Conservation (phyloP, 805 yeast species). For the Monosporozyma aquatica region DNA sequence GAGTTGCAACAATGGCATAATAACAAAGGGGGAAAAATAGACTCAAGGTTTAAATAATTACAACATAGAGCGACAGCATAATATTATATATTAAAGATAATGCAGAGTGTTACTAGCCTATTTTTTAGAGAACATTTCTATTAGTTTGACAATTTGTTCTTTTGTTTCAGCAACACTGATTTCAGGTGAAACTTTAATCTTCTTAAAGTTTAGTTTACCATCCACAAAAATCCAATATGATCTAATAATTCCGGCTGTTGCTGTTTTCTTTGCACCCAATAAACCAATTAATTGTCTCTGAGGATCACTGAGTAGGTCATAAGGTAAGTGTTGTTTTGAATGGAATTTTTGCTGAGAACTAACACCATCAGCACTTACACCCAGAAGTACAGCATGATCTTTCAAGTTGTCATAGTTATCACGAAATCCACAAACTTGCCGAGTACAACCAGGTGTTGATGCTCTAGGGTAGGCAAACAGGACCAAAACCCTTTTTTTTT, state of each 20-base stretch:
- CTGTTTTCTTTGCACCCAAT: slow-evolving; percentile 77
- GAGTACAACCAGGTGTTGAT: slow-evolving; percentile 92
- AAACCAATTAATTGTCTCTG: slow-evolving; percentile 53
- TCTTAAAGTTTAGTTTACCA: slow-evolving; percentile 48
- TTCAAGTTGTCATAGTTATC: slow-evolving; percentile 41
- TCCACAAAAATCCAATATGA: slow-evolving; percentile 88
- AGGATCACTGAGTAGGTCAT: slow-evolving; percentile 71
- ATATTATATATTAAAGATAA: too few relatives aligned
- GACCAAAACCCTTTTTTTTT: slow-evolving; percentile 38
- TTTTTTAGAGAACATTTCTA: slow-evolving; percentile 7
- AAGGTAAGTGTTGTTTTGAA: slow-evolving; percentile 63
- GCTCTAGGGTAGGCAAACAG: slow-evolving; percentile 84
- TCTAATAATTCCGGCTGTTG: slow-evolving; percentile 62
- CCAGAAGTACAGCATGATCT: slow-evolving; percentile 49
- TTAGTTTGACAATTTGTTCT: slow-evolving; percentile 41
- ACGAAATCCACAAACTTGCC: slow-evolving; percentile 87
- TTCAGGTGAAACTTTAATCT: slow-evolving; percentile 41
- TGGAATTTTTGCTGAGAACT: slow-evolving; percentile 70
- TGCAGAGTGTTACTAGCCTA: too few relatives aligned
- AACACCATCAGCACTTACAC: slow-evolving; percentile 76
- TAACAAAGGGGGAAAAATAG: too few relatives aligned
- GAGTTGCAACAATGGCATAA: too few relatives aligned
- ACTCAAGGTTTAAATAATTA: too few relatives aligned
- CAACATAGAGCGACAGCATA: too few relatives aligned
- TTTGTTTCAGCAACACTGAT: slow-evolving; percentile 52